Evolutionary conservation across 2,329 filamentous ascomycete genomes (phyloP).

Genomic region (Knoxdaviesia proteae): DNA sequence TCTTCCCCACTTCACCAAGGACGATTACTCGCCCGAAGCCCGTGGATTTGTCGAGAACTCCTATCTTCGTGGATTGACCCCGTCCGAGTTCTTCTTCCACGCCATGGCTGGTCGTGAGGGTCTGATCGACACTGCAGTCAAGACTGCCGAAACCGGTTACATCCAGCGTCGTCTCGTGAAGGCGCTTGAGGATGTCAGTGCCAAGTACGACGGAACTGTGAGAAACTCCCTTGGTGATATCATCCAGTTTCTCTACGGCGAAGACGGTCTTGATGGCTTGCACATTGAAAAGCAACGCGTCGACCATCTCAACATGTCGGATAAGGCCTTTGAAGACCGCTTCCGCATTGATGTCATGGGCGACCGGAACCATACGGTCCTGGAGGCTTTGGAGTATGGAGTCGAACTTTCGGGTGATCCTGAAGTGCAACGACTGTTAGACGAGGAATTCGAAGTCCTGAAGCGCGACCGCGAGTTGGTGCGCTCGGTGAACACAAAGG

Average conservation of each 20-base stretch:
- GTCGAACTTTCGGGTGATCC: conserved; percentile 72
- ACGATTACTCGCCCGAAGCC: conserved; percentile 93
- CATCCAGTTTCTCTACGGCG: conserved; percentile 91
- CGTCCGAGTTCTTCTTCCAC: conserved; percentile 97
- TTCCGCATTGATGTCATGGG: conserved; percentile 81
- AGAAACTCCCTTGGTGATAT: conserved; percentile 93
- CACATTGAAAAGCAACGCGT: conserved; percentile 86
- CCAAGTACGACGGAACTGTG: conserved; percentile 92
- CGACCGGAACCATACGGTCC: conserved; percentile 27
- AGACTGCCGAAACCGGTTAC: conserved; percentile 97
- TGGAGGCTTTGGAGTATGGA: conserved; percentile 49
- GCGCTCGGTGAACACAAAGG: conserved; percentile 48
- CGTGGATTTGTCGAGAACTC: conserved; percentile 98
- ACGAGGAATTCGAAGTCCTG: conserved; percentile 71
- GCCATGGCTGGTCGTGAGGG: conserved; percentile 99
- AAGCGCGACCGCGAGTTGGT: conserved; percentile 54
- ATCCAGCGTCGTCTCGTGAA: conserved; percentile 97
- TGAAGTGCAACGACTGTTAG: conserved; percentile 68
- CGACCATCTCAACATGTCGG: conserved; percentile 65
- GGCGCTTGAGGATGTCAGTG: conserved; percentile 91
- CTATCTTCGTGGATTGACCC: conserved; percentile 85
- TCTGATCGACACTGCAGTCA: conserved; percentile 98
- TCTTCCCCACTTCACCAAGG: conserved; percentile 94
- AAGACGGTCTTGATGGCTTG: conserved; percentile 86
- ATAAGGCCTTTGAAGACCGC: conserved; percentile 55